Percentiles rank a stretch among this genome's conserved stretches.
Conservation (phyloP, 768 basidiomycete species). For the Panaeolus cyanescens region DNA sequence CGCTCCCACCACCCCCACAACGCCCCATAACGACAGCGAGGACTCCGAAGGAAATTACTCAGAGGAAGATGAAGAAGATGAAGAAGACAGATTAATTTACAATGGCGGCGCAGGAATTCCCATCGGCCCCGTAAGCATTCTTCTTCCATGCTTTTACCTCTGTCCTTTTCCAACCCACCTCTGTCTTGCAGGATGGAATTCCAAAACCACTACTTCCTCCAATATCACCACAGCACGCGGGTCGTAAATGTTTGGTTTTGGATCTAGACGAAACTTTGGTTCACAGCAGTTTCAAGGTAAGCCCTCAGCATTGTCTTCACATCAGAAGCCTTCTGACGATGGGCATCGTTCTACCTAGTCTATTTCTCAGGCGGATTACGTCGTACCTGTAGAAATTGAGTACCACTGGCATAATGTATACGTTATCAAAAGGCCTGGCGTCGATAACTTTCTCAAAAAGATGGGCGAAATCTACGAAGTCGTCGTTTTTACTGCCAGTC, state of each 20-base stretch:
- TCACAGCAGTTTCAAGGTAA: slow-evolving; percentile 97
- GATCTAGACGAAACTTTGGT: slow-evolving; percentile 98
- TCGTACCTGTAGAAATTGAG: slow-evolving; percentile 99
- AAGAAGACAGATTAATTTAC: slow-evolving; percentile 87
- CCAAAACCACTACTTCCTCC: slow-evolving; percentile 90
- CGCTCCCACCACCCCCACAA: slow-evolving; percentile 34
- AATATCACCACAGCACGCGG: slow-evolving; percentile 74
- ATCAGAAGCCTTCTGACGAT: slow-evolving; percentile 9
- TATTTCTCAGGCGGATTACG: slow-evolving; percentile 93
- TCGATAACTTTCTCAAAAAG: slow-evolving; percentile 93
- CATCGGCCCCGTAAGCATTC: slow-evolving; percentile 75
- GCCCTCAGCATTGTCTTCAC: slow-evolving; percentile 12
- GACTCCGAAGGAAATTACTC: slow-evolving; percentile 70
- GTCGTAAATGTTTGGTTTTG: slow-evolving; percentile 93
- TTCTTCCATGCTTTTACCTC: not conserved
- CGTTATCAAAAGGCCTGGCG: slow-evolving; percentile 97
- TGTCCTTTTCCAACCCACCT: slow-evolving; percentile 1
- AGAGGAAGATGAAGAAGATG: slow-evolving; percentile 77
- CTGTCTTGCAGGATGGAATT: slow-evolving; percentile 67
- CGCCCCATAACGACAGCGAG: slow-evolving; percentile 50
- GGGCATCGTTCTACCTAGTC: slow-evolving; percentile 52
- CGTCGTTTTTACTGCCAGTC: slow-evolving; percentile 96
- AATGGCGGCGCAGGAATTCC: slow-evolving; percentile 96
- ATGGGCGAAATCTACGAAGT: slow-evolving; percentile 99
- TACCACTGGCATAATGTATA: slow-evolving; percentile 99